These are phyloP conservation scores for Clonostachys byssicola DNA, from an alignment of 2,329 filamentous ascomycete genomes.

Conservation along the genomic window DNA sequence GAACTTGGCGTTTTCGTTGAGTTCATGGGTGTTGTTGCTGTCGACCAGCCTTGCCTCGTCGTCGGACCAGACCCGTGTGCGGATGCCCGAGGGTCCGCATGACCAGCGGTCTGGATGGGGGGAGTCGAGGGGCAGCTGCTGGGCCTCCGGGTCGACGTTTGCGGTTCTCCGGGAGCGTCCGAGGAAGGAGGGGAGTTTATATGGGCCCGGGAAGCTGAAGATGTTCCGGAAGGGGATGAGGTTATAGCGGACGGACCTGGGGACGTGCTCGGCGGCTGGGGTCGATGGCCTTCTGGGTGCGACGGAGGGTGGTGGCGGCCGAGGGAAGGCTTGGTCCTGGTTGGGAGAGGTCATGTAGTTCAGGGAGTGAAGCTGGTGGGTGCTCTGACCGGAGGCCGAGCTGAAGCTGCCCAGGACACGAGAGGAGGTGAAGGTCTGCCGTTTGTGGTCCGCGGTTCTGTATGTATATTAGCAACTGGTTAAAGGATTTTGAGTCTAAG, in stretches of 20 bases:
- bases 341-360: conserved; percentile 2
- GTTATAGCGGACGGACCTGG: background rate
- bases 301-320: conserved; percentile 1
- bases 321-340: conserved; percentile 2
- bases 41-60: conserved; percentile 4
- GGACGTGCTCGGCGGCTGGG: background rate
- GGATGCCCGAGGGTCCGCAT: conserved; percentile 4
- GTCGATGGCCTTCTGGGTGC: background rate
- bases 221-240: conserved; percentile 16
- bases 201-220: conserved; percentile 20
- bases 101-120: background rate
- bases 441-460: conserved; percentile 8
- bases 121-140: background rate
- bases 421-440: conserved; percentile 11
- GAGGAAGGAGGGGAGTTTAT: conserved; percentile 10
- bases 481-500: background rate
- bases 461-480: conserved; percentile 1
- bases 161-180: background rate
- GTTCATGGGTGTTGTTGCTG: background rate
- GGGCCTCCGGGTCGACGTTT: background rate
- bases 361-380: conserved; percentile 1
- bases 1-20: background rate
- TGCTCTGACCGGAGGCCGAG: conserved; percentile 5
- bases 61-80: conserved; percentile 20
- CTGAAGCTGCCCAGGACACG: conserved; percentile 8